Evolutionary conservation across 164 flowering plant genomes (phyloP).

Genomic region (Vitis rupestris): DNA sequence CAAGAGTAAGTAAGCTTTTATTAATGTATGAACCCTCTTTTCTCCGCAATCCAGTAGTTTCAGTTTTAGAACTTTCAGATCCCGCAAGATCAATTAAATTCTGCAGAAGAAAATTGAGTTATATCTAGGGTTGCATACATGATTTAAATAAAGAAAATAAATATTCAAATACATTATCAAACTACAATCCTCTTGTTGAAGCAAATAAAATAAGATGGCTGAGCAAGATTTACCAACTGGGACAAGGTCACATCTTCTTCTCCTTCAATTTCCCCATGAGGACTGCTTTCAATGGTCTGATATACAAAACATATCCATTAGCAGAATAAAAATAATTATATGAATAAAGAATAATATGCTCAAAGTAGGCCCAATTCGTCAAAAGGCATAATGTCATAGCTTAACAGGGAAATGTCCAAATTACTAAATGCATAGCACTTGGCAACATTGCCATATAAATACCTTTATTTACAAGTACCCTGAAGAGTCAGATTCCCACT

Average conservation of each 20-base stretch:
- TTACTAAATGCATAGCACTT: not conserved
- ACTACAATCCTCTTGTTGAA: not conserved
- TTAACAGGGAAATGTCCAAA: not conserved
- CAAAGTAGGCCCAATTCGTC: not conserved
- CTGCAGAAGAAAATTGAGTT: slow-evolving; percentile 36
- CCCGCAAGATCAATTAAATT: slow-evolving; percentile 88
- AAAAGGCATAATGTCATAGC: not conserved
- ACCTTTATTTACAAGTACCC: not conserved
- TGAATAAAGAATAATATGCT: not conserved
- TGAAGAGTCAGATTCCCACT: not conserved
- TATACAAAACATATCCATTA: not conserved
- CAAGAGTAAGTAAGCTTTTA: slow-evolving; percentile 82
- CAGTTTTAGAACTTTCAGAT: slow-evolving; percentile 80
- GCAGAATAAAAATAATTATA: not conserved
- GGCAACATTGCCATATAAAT: not conserved
- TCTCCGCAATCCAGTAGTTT: slow-evolving; percentile 74
- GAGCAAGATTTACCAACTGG: slow-evolving; percentile 60
- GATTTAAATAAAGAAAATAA: not conserved
- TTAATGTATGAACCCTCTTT: slow-evolving; percentile 89
- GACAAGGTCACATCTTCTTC: slow-evolving; percentile 82
- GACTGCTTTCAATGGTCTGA: slow-evolving; percentile 90
- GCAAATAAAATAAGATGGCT: slow-evolving; percentile 1
- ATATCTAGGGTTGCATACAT: not conserved
- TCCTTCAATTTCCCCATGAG: slow-evolving; percentile 55
- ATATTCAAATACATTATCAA: not conserved